These are phyloP conservation scores for Amborella trichopoda DNA, from an alignment of 164 flowering plant genomes.

Conservation along the genomic window DNA sequence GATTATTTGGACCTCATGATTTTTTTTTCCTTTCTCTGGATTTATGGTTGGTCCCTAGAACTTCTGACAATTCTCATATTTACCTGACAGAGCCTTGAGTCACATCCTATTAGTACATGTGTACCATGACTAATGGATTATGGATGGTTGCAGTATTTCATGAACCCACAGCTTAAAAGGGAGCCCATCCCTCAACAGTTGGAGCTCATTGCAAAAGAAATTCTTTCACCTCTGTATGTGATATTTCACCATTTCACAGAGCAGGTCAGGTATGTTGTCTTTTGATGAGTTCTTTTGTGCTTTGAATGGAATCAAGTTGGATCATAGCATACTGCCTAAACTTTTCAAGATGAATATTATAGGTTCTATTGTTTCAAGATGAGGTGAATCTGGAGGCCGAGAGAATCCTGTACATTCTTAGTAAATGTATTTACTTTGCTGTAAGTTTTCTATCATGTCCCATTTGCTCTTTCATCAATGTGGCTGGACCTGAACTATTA, in stretches of 20 bases:
- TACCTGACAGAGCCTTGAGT: too few relatives aligned
- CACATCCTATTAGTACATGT: too few relatives aligned
- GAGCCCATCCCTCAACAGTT: constrained; percentile 80
- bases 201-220: constrained; percentile 48
- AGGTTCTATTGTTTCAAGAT: constrained; percentile 25
- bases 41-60: too few relatives aligned
- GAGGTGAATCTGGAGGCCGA: constrained; percentile 29
- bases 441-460: too few relatives aligned
- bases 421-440: constrained; percentile 71
- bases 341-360: constrained; percentile 13
- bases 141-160: constrained; percentile 69
- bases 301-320: too few relatives aligned
- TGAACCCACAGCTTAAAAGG: constrained; percentile 59
- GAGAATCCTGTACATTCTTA: constrained; percentile 38
- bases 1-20: too few relatives aligned
- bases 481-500: too few relatives aligned
- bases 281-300: not conserved
- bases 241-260: constrained; percentile 36
- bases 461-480: too few relatives aligned
- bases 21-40: too few relatives aligned
- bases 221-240: constrained; percentile 49
- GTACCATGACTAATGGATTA: too few relatives aligned
- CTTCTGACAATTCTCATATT: too few relatives aligned
- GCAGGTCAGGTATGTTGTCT: constrained; percentile 26
- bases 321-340: too few relatives aligned